Evolutionary conservation across 441 rosid genomes (phyloP).

Genomic region (Populus hybrid): DNA sequence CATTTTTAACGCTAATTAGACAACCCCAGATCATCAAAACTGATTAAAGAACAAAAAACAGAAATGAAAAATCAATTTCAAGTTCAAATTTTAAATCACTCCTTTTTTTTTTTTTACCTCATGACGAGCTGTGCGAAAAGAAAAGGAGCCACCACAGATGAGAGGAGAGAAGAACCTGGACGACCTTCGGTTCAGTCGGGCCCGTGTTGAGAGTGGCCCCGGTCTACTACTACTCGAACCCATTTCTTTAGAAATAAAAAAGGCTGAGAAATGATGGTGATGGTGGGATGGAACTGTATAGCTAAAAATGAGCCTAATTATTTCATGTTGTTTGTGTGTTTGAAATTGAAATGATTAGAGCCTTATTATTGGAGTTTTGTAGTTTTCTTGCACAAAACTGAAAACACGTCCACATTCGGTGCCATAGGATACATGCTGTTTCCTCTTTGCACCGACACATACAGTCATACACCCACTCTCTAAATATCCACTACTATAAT

Average conservation of each 20-base stretch:
- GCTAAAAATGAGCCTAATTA: not conserved
- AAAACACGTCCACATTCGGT: not conserved
- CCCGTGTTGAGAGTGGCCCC: constrained; percentile 29
- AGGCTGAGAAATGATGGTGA: constrained; percentile 3
- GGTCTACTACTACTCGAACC: constrained; percentile 53
- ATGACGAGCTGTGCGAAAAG: constrained; percentile 33
- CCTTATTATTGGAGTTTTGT: not conserved
- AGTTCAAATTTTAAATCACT: not conserved
- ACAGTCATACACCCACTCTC: not conserved
- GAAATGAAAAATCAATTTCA: not conserved
- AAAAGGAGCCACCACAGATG: constrained; percentile 45
- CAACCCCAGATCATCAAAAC: constrained; percentile 2
- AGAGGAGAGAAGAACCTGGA: constrained; percentile 37
- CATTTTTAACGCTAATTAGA: not conserved
- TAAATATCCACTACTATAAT: not conserved
- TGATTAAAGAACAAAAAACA: not conserved
- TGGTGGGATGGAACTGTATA: not conserved
- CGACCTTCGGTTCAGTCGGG: constrained; percentile 25
- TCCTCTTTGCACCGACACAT: not conserved
- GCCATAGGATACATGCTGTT: not conserved
- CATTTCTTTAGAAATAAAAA: constrained; percentile 30
- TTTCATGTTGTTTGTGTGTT: not conserved
- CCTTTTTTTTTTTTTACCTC: constrained; percentile 40
- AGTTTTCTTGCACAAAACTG: not conserved
- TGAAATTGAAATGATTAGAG: not conserved